Percentiles rank a stretch among this genome's conserved stretches.
Evolutionary conservation across 371 early-diverging fungal genomes (phyloP).

Genomic region (Phascolomyces articulosus): DNA sequence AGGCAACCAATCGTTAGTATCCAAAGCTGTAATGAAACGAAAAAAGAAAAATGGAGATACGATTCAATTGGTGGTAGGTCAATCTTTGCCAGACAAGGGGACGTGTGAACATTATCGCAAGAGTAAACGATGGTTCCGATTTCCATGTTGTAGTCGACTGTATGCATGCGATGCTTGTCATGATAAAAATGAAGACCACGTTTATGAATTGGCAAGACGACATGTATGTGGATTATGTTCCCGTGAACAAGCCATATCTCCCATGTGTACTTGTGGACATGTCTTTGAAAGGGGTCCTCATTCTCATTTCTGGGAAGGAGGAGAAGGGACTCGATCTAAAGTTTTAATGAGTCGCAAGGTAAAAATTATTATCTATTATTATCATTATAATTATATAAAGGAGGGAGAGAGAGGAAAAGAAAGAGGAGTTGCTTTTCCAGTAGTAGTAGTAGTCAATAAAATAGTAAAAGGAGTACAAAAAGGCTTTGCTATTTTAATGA

Average conservation of each 20-base stretch:
- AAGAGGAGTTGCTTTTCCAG: background rate
- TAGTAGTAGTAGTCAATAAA: too few relatives aligned
- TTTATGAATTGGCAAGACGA: slow-evolving; percentile 68
- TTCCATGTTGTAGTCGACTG: slow-evolving; percentile 81
- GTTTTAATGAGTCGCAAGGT: slow-evolving; percentile 84
- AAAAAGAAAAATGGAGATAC: slow-evolving; percentile 50
- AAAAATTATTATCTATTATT: too few relatives aligned
- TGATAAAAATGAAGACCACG: slow-evolving; percentile 78
- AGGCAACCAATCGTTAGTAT: slow-evolving; percentile 28
- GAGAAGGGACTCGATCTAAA: slow-evolving; percentile 88
- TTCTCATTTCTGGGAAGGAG: slow-evolving; percentile 96
- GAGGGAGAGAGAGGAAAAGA: background rate
- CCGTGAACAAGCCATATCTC: slow-evolving; percentile 74
- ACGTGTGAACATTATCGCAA: slow-evolving; percentile 93
- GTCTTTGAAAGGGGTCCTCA: slow-evolving; percentile 58
- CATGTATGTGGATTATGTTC: slow-evolving; percentile 96
- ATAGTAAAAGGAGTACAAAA: too few relatives aligned
- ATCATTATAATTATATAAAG: too few relatives aligned
- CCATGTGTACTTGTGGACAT: slow-evolving; percentile 64
- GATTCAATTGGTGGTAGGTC: slow-evolving; percentile 63
- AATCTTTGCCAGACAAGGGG: slow-evolving; percentile 84
- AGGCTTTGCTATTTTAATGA: too few relatives aligned
- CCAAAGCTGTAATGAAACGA: slow-evolving; percentile 35
- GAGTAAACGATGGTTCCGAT: slow-evolving; percentile 95
- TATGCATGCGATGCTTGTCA: slow-evolving; percentile 97